Conservation (phyloP, 2,329 filamentous ascomycete genomes). For the Macrophomina pseudophaseolina region DNA sequence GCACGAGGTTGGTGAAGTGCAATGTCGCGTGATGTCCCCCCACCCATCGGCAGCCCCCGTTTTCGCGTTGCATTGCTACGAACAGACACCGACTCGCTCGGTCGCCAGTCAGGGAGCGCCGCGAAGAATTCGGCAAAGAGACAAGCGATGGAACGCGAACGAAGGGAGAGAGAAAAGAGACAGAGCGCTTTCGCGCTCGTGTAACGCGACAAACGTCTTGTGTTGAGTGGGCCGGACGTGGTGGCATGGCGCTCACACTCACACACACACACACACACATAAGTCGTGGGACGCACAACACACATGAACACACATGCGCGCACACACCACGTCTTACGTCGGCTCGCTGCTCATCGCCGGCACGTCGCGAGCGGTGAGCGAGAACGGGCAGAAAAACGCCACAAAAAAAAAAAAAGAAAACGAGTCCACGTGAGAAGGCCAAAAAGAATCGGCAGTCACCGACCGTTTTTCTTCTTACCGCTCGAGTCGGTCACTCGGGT, state of each 20-base stretch:
- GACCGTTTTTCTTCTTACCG: background rate
- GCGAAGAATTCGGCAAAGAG: background rate
- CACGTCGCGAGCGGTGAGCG: slow-evolving; percentile 8
- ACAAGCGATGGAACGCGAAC: slow-evolving; percentile 19
- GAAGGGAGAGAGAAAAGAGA: slow-evolving; percentile 26
- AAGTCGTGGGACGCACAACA: slow-evolving; percentile 18
- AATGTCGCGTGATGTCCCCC: slow-evolving; percentile 6
- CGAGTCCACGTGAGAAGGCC: background rate
- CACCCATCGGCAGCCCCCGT: background rate
- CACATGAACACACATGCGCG: background rate
- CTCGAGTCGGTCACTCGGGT: background rate
- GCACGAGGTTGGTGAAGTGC: background rate
- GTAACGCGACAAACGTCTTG: slow-evolving; percentile 7
- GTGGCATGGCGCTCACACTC: slow-evolving; percentile 2
- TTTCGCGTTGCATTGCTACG: slow-evolving; percentile 16
- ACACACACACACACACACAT: slow-evolving; percentile 20
- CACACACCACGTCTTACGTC: slow-evolving; percentile 16
- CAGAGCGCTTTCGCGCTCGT: slow-evolving; percentile 16
- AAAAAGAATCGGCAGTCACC: background rate
- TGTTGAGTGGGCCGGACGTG: slow-evolving; percentile 1
- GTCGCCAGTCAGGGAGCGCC: background rate
- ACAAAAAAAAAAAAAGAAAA: background rate
- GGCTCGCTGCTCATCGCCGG: background rate
- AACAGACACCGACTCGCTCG: background rate
- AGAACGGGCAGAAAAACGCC: slow-evolving; percentile 8